Evolutionary conservation across 1,139 yeast genomes (phyloP).

Genomic region (Geotrichum europaeum): DNA sequence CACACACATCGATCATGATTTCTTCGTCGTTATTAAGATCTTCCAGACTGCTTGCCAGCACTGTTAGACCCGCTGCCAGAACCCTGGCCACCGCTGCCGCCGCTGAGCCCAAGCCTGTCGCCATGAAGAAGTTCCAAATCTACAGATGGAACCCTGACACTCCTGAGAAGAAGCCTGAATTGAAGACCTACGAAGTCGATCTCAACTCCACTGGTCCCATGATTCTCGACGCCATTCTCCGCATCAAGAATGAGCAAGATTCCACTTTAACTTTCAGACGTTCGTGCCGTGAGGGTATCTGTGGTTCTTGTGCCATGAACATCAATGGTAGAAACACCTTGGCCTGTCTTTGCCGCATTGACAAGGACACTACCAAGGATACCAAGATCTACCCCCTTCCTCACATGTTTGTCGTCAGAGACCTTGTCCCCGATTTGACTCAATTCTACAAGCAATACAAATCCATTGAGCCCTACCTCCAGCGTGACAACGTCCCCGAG

Average conservation of each 20-base stretch:
- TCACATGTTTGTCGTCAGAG: conserved; percentile 96
- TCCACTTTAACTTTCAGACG: conserved; percentile 93
- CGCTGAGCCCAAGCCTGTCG: conserved; percentile 37
- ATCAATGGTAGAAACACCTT: conserved; percentile 95
- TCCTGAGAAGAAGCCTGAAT: conserved; percentile 85
- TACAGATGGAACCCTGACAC: conserved; percentile 99
- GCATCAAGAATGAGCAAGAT: conserved; percentile 95
- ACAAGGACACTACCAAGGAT: conserved; percentile 66
- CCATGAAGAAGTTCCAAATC: conserved; percentile 78
- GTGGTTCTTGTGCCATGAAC: conserved; percentile 99
- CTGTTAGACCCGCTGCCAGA: conserved; percentile 14
- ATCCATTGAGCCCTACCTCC: conserved; percentile 94
- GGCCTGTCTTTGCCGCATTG: conserved; percentile 94
- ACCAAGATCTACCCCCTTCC: conserved; percentile 94
- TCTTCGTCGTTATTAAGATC: conserved; percentile 2
- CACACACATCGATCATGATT: background rate
- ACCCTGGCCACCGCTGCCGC: conserved; percentile 24
- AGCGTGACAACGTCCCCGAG: conserved; percentile 70
- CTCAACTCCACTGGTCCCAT: conserved; percentile 93
- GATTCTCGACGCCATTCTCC: conserved; percentile 91
- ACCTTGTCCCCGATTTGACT: conserved; percentile 95
- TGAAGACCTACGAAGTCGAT: conserved; percentile 79
- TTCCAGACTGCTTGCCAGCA: background rate
- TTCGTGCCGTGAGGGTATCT: conserved; percentile 98
- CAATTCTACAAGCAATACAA: conserved; percentile 97